Base-by-base conservation (phyloP, 176 grass and related monocot genomes). In the Olyra latifolia region DNA sequence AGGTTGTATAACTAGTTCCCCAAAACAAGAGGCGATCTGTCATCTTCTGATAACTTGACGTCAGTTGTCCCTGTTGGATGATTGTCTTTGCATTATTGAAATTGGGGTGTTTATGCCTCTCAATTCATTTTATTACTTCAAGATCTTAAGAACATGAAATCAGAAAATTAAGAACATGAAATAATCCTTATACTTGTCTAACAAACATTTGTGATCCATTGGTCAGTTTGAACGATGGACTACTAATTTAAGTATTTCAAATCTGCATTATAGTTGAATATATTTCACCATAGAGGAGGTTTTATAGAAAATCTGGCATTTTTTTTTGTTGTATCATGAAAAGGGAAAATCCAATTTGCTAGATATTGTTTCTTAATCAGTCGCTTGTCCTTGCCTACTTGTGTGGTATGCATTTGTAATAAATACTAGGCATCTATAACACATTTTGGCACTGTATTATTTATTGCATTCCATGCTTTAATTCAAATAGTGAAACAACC, bases 101-200 rank as follows among this genome's bases (percentile, higher is more conserved):
- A 71, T 14, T 63, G 3, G 35, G 15, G 25, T 43, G 29, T 5
- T 48, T 20, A 71, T 71, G 40, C 27, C 77, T 44, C 54, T 71
- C 43, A n/a, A 41, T 41, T 69, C 48, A 80, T 20, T 40, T 7
- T 54, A 55, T 62, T 43, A 71, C 39, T 30, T 47, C 1, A 46
- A 1, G 4, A 72, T 47, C 64, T 46, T 40, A 28, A 50, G 7
- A 76, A 56, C 58, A 45, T 7, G 5, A 11, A 62, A 77, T 40
- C 29, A 76, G 57, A 57, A 65, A 71, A 64, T 71, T 20, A 69
- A 54, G n/a, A n/a, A n/a, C n/a, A n/a, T n/a, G n/a, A n/a, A n/a
- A n/a, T n/a, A 73, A 41, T 74, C 69, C 58, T 66, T 39, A 39
- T 7, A 30, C 64, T 83, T 69, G 53, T 43, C 17, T 11, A 80